These are phyloP conservation scores for Cardamine chenopodiifolia DNA, from an alignment of 345 rosid genomes.

Conservation along the genomic window DNA sequence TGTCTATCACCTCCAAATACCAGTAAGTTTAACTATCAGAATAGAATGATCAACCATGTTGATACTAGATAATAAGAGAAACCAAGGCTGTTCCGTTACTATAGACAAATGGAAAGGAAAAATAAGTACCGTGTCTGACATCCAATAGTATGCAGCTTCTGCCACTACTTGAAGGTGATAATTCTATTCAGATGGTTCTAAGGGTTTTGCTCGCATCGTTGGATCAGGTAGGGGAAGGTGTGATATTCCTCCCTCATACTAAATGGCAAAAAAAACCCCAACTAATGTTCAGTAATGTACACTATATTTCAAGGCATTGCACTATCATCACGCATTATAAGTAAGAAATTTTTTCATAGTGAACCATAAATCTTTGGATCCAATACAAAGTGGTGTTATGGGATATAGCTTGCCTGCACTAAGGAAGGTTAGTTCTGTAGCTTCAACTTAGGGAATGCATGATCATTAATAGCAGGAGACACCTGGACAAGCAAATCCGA, in stretches of 20 bases:
- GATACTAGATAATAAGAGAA: neutral
- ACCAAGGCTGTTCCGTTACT: conserved; percentile 3
- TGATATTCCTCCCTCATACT: conserved; percentile 84
- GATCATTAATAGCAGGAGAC: conserved; percentile 74
- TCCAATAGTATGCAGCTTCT: conserved; percentile 64
- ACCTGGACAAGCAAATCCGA: conserved; percentile 78
- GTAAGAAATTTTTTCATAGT: neutral
- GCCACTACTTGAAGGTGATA: conserved; percentile 38
- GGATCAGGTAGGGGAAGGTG: conserved; percentile 83
- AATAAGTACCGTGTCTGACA: conserved; percentile 78
- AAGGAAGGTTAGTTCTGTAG: conserved; percentile 83
- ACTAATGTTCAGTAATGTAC: conserved; percentile 2
- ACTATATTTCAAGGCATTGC: conserved; percentile 12
- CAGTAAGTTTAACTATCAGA: conserved; percentile 2
- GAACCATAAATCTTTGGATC: neutral
- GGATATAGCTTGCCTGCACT: conserved; percentile 69
- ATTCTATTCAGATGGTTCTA: conserved; percentile 86
- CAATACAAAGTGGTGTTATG: neutral
- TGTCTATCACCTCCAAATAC: conserved; percentile 22
- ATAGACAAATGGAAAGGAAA: neutral
- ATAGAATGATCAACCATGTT: conserved; percentile 1
- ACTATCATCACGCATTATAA: neutral
- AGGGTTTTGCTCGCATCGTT: conserved; percentile 70
- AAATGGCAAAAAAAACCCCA: conserved; percentile 22
- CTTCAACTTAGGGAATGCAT: conserved; percentile 87